Conservation (phyloP, 352 stramenopile genomes). For the Hyphochytrium catenoides region DNA sequence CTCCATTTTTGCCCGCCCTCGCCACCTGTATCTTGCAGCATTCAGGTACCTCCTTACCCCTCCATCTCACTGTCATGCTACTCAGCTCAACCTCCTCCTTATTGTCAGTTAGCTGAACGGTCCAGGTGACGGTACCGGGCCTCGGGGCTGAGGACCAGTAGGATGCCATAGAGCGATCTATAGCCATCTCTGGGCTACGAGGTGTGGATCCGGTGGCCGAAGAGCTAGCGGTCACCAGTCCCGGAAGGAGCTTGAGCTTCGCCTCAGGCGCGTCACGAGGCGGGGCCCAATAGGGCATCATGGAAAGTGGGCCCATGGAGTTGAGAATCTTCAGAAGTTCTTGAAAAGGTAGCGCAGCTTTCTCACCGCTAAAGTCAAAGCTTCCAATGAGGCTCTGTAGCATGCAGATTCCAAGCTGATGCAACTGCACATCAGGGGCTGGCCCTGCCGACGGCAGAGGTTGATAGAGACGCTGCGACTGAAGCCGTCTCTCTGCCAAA, state of each 20-base stretch:
- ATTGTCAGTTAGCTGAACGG: constrained; percentile 14
- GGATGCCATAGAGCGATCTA: constrained; percentile 26
- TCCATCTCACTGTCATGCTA: no score
- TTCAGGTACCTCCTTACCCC: no score
- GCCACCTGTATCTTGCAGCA: no score
- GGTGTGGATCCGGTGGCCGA: constrained; percentile 18
- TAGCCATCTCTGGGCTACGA: constrained; percentile 19
- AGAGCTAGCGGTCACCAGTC: constrained; percentile 27
- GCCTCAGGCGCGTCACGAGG: constrained; percentile 30
- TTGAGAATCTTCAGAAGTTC: constrained; percentile 43
- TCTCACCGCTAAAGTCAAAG: constrained; percentile 31
- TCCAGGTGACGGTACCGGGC: constrained; percentile 23
- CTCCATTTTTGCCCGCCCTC: no score
- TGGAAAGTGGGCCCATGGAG: constrained; percentile 37
- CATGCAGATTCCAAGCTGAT: constrained; percentile 54
- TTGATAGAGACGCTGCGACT: constrained; percentile 19
- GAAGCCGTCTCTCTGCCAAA: constrained; percentile 25
- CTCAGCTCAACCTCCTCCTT: no score
- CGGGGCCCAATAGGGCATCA: constrained; percentile 60
- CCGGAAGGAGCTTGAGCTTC: constrained; percentile 15
- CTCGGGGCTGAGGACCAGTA: constrained; percentile 45
- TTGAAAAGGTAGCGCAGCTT: constrained; percentile 31
- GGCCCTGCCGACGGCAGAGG: constrained; percentile 13
- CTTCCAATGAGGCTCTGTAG: constrained; percentile 30
- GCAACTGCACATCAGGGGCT: constrained; percentile 26